These are phyloP conservation scores for Cadophora malorum DNA, from an alignment of 2,329 filamentous ascomycete species.

Conservation along the genomic window DNA sequence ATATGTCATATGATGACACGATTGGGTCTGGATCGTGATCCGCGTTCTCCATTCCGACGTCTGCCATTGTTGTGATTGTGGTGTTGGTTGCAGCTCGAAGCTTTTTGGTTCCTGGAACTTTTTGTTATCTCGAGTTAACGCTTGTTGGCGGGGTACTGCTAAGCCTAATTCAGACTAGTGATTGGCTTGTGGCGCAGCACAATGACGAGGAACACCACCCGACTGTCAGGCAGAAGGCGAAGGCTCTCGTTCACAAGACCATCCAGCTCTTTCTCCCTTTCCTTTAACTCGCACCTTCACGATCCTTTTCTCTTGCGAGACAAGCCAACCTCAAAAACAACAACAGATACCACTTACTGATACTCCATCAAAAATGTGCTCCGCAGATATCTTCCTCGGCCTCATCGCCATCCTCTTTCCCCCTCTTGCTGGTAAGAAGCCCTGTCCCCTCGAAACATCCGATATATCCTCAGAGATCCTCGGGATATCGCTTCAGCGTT, in stretches of 20 bases:
- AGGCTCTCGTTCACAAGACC: constrained; percentile 21
- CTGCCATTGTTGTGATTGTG: constrained; percentile 23
- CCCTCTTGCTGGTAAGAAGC: constrained; percentile 63
- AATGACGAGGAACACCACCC: constrained; percentile 15
- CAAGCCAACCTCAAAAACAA: not conserved
- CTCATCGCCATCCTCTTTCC: constrained; percentile 70
- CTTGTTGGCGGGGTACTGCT: not conserved
- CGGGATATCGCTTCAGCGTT: not conserved
- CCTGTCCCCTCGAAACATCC: constrained; percentile 6
- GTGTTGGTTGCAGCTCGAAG: constrained; percentile 8
- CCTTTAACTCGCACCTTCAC: constrained; percentile 13
- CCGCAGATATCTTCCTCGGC: constrained; percentile 68
- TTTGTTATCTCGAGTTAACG: constrained; percentile 19
- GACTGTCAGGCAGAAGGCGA: constrained; percentile 24
- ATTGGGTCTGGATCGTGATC: constrained; percentile 67
- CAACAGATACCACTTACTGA: not conserved
- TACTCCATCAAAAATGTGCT: constrained; percentile 56
- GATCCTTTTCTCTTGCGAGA: not conserved
- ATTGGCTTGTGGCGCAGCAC: constrained; percentile 20
- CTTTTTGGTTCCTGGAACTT: constrained; percentile 25
- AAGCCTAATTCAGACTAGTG: not conserved
- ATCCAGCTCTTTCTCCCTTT: constrained; percentile 7
- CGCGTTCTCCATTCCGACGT: constrained; percentile 25
- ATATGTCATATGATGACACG: constrained; percentile 80
- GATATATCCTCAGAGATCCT: not conserved